These are phyloP conservation scores for Bifiguratus adelaidae DNA, from an alignment of 192 early-diverging fungal species.

Conservation along the genomic window DNA sequence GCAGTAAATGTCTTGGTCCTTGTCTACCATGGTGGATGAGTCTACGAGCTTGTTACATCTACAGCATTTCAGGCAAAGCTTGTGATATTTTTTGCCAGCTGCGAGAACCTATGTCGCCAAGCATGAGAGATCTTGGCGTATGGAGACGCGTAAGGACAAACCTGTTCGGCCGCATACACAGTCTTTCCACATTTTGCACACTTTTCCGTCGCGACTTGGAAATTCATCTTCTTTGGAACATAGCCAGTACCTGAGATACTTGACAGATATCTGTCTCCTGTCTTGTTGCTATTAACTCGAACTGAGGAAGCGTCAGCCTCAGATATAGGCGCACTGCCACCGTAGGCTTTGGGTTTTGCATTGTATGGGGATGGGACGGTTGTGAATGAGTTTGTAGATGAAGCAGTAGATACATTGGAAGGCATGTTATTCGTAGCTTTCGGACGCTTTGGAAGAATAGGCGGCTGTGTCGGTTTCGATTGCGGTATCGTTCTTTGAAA, in stretches of 20 bases:
- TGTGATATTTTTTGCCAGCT: slow-evolving; percentile 50
- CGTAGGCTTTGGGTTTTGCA: neutral
- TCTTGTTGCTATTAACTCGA: neutral
- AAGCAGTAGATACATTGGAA: neutral
- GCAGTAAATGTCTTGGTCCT: slow-evolving; percentile 34
- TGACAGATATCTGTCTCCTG: slow-evolving; percentile 2
- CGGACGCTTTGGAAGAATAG: neutral
- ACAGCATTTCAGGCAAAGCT: slow-evolving; percentile 37
- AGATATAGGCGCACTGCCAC: neutral
- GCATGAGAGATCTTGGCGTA: neutral
- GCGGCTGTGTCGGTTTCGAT: neutral
- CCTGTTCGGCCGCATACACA: slow-evolving; percentile 48
- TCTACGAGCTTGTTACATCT: slow-evolving; percentile 40
- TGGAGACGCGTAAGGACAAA: slow-evolving; percentile 6
- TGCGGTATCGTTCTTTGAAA: neutral
- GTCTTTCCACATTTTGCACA: slow-evolving; percentile 42
- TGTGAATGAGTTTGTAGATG: neutral
- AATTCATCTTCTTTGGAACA: slow-evolving; percentile 18
- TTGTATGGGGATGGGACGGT: neutral
- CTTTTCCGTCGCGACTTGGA: slow-evolving; percentile 23
- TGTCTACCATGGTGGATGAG: slow-evolving; percentile 45
- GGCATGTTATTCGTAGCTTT: neutral
- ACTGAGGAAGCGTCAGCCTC: slow-evolving; percentile 1
- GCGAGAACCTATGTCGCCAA: slow-evolving; percentile 17
- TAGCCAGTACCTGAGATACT: slow-evolving; percentile 11